Base-by-base conservation (phyloP, 176 grass and related monocot genomes). In the Triticum turgidum region DNA sequence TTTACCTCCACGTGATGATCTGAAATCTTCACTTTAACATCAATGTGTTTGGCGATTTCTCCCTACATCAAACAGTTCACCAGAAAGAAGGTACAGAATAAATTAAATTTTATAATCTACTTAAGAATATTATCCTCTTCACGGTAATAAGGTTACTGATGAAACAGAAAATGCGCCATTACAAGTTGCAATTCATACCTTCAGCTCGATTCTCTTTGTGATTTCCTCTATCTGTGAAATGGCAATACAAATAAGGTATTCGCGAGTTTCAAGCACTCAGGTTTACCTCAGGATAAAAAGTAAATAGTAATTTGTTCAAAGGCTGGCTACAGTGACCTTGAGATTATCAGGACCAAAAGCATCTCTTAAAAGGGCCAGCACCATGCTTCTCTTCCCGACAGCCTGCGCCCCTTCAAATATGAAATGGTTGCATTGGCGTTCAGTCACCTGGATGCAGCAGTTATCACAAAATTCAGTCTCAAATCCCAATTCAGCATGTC, bases 331-430 rank as follows among this genome's bases (percentile, higher is more conserved):
- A n/a, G 17, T 47, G 45, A 91, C 89, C 85, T 91, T 76, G 75
- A 85, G 30, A 71, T 34, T 49, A 69, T 84, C 68, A 80, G 78
- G 34, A 17, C 69, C 82, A 68, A 94, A 92, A 79, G 21, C 83
- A 86, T 84, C 85, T 83, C 93, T 90, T 86, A 95, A 34, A 71
- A 85, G 81, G 66, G 93, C 93, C 76, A 88, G 17, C 29, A 86
- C 83, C 88, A 92, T 95, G 49, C 89, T 92, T 68, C 86, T 92
- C 83, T 94, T 94, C 56, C 93, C 93, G 21, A 81, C 88, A 0
- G 82, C 54, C 4, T 70, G 80, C 7, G 82, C 88, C 3, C 90
- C 93, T 90, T 94, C 83, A 27, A 94, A 90, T 72, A 94, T 90
- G 81, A 78, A 88, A 84, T 94, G 90, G 22, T 42, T 80, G 83